Percentiles rank a stretch among this genome's conserved stretches.
Conservation (phyloP, 208 protist species). For the Phytomonas sp. region DNA sequence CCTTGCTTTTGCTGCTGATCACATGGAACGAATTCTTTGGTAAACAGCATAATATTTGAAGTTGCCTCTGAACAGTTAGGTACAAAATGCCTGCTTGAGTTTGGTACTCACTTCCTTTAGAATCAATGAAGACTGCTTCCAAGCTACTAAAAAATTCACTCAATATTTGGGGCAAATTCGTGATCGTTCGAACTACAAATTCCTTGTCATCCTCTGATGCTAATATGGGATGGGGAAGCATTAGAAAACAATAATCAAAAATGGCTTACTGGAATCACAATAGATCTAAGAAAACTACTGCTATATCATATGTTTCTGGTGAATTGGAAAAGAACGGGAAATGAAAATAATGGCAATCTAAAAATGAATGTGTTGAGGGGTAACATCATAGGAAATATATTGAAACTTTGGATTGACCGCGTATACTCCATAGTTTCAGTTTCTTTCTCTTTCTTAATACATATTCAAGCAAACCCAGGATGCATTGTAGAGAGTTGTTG, state of each 20-base stretch:
- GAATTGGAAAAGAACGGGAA: not conserved
- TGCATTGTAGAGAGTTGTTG: not conserved
- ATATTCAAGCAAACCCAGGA: constrained; percentile 8
- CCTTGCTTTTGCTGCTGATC: constrained; percentile 5
- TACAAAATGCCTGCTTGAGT: constrained; percentile 1
- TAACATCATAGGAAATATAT: constrained; percentile 4
- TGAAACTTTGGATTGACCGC: not conserved
- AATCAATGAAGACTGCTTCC: constrained; percentile 28
- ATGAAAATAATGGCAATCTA: constrained; percentile 2
- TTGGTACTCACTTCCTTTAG: not conserved
- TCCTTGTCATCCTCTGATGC: constrained; percentile 83
- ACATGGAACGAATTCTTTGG: constrained; percentile 10
- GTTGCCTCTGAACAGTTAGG: constrained; percentile 29
- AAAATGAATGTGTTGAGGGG: not conserved
- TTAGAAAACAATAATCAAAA: constrained; percentile 14
- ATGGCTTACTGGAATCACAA: constrained; percentile 1
- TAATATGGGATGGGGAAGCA: constrained; percentile 80
- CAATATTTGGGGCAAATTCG: constrained; percentile 40
- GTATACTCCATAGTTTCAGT: not conserved
- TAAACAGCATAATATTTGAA: constrained; percentile 20
- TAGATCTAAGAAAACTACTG: constrained; percentile 1
- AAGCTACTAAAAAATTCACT: constrained; percentile 63
- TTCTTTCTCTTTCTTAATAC: constrained; percentile 2
- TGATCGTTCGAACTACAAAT: constrained; percentile 59
- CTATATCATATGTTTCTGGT: constrained; percentile 11